phyloP scores from a whole-genome alignment of 345 rosid genomes.

The Linum tenue region DNA sequence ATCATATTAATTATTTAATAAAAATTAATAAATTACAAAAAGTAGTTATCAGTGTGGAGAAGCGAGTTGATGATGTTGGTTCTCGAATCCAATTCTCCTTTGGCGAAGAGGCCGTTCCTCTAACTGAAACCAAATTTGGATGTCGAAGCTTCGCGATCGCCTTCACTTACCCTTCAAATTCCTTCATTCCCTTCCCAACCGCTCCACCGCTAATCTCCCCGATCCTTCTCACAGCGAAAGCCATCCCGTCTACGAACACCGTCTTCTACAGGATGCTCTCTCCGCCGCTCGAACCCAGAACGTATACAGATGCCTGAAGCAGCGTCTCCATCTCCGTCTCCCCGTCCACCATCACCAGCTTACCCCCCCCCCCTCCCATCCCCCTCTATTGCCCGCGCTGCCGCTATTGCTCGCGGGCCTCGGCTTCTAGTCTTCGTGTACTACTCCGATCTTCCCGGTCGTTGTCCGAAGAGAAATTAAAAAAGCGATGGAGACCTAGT shows the following conservation, averaged over 20 bases:
- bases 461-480: conserved; percentile 40
- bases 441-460: conserved; percentile 30
- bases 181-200: conserved; percentile 42
- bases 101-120: conserved; percentile 22
- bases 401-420: background rate
- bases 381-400: conserved; percentile 7
- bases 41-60: too few relatives aligned
- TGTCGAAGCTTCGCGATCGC: conserved; percentile 56
- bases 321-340: conserved; percentile 64
- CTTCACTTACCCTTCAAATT: conserved; percentile 62
- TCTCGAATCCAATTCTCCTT: too few relatives aligned
- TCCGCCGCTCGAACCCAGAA: conserved; percentile 51
- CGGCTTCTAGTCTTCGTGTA: background rate
- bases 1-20: too few relatives aligned
- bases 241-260: conserved; percentile 54
- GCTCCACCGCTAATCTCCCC: conserved; percentile 35
- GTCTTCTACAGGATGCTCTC: conserved; percentile 75
- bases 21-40: too few relatives aligned
- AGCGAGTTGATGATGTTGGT: too few relatives aligned
- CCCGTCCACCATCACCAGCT: conserved; percentile 54
- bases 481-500: too few relatives aligned
- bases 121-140: conserved; percentile 56
- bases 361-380: conserved; percentile 32
- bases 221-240: conserved; percentile 75
- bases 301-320: conserved; percentile 73